Percentiles rank a stretch among this genome's conserved stretches.
These are phyloP conservation scores for Myriosclerotinia duriaeana DNA, from an alignment of 2,329 filamentous ascomycete species.

Conservation along the genomic window DNA sequence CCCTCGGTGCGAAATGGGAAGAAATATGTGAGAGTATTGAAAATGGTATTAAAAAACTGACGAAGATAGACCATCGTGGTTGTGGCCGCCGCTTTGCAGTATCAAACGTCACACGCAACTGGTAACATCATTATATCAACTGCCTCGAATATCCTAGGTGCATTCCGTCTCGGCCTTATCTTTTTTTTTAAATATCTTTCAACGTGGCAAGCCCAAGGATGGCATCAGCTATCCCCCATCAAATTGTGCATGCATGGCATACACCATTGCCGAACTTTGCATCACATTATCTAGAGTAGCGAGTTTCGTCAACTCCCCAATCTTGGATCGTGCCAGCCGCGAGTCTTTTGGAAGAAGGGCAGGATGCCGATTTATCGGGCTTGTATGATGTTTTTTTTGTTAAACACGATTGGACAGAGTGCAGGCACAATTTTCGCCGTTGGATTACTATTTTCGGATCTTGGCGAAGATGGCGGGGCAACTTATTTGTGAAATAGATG, in stretches of 20 bases:
- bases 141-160: constrained; percentile 56
- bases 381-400: constrained; percentile 69
- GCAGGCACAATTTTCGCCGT: constrained; percentile 80
- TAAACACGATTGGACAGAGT: constrained; percentile 61
- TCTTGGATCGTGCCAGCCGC: constrained; percentile 77
- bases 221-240: constrained; percentile 56
- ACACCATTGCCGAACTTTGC: constrained; percentile 67
- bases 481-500: too few relatives aligned
- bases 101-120: constrained; percentile 49
- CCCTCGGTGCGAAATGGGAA: constrained; percentile 56
- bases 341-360: constrained; percentile 61
- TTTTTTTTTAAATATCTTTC: constrained; percentile 40
- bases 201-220: too few relatives aligned
- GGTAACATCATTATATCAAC: constrained; percentile 56
- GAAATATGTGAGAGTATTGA: constrained; percentile 43
- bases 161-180: constrained; percentile 54
- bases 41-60: constrained; percentile 4
- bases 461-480: too few relatives aligned
- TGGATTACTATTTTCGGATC: constrained; percentile 70
- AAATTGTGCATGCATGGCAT: constrained; percentile 69
- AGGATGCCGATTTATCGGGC: constrained; percentile 73
- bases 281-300: constrained; percentile 76
- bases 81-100: constrained; percentile 48
- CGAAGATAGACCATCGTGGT: constrained; percentile 48
- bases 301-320: constrained; percentile 78